These are phyloP conservation scores for Melianthus villosus DNA, from an alignment of 441 rosid species.

Conservation along the genomic window DNA sequence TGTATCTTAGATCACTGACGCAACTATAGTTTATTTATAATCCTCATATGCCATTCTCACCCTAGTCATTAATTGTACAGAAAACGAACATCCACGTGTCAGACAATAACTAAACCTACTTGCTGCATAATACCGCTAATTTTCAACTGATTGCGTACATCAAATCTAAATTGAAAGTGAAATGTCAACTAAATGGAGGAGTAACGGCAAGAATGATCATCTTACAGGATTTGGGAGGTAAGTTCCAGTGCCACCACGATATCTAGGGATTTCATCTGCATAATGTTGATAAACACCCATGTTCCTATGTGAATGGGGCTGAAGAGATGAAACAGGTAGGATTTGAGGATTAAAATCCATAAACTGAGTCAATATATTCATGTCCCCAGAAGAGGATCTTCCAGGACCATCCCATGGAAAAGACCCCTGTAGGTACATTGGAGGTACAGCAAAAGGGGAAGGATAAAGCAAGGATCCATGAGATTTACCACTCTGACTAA, in stretches of 20 bases:
- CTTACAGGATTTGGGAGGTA: slow-evolving; percentile 12
- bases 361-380: slow-evolving; percentile 2
- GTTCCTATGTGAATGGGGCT: slow-evolving; percentile 3
- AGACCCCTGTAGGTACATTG: slow-evolving; percentile 4
- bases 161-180: neutral
- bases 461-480: slow-evolving; percentile 4
- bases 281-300: slow-evolving; percentile 5
- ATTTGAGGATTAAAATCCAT: slow-evolving; percentile 3
- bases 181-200: neutral
- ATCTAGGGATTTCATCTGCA: slow-evolving; percentile 4
- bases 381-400: slow-evolving; percentile 1
- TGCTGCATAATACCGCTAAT: no score
- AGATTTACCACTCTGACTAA: slow-evolving; percentile 6
- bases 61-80: no score
- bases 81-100: no score
- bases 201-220: neutral
- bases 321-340: slow-evolving; percentile 1
- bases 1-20: no score
- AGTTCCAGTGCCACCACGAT: slow-evolving; percentile 8
- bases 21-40: no score
- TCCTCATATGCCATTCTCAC: no score
- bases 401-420: slow-evolving; percentile 5
- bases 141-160: no score
- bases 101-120: no score
- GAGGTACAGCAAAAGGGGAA: slow-evolving; percentile 2